Base-by-base conservation (phyloP, 2,329 filamentous ascomycete genomes). In the Colletotrichum eremochloae region DNA sequence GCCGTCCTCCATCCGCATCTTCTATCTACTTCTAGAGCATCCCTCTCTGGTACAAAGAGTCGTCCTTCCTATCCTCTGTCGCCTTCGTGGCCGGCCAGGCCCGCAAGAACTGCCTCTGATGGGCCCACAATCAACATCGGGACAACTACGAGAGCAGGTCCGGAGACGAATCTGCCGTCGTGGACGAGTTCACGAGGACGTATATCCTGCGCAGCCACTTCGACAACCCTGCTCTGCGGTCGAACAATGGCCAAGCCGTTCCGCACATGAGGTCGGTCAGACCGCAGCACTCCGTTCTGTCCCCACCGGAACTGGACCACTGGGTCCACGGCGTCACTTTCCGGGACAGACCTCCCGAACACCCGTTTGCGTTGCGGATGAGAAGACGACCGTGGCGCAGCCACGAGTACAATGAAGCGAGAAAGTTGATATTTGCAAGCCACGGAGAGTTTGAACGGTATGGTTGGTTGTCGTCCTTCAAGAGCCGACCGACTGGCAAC, bases 181-280 rank as follows among this genome's bases (percentile, higher is more conserved):
- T 57, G 36, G 55, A 57, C 33, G n/a, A 57, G 55, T 29, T 57
- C 55, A 57, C 36, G n/a, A 57, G 55, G 55, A 42, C 55, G 36
- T 40, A 57, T 11, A 40, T 57, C 12, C 12, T 57, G 55, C 36
- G 55, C 55, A 38, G 20, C 55, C 36, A 40, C n/a, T 40, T 40
- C n/a, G 36, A 57, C 20, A 18, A 12, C 33, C 9, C 33, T 11
- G 20, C 33, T 7, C 53, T 33, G 2, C 5, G 11, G 5, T 15
- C 18, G 52, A 31, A 3, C 11, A 57, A 12, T 9, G 55, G 29
- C 20, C 2, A 1, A 20, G 6, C 2, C 12, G 5, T 5, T 15
- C 38, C 42, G n/a, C 24, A 57, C 36, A 15, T 29, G 55, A 42
- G n/a, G n/a, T 29, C 12, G 55, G 18, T 6, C n/a, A 15, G 36